These are phyloP conservation scores for Rhodotorula sp. DNA, from an alignment of 1,284 basidiomycete genomes.

Conservation along the genomic window DNA sequence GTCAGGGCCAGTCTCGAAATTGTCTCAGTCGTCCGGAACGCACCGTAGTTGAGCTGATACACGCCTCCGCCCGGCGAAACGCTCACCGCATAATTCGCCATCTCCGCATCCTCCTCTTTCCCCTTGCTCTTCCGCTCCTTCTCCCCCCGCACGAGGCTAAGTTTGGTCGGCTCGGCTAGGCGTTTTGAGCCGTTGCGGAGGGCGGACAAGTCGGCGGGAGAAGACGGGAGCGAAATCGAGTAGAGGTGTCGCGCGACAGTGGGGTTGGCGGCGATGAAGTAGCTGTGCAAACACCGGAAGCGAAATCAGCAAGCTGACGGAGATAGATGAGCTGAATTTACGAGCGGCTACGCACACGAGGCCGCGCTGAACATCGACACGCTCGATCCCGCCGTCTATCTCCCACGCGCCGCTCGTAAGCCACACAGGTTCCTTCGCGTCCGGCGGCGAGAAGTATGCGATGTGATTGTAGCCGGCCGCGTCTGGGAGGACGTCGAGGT, in stretches of 20 bases:
- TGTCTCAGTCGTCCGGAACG: not conserved
- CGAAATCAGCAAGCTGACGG: not conserved
- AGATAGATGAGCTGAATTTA: not conserved
- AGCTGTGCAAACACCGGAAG: slow-evolving; percentile 57
- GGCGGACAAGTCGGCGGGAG: slow-evolving; percentile 42
- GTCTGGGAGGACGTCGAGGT: slow-evolving; percentile 82
- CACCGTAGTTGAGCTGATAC: slow-evolving; percentile 67
- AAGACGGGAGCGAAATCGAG: slow-evolving; percentile 64
- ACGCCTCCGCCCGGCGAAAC: slow-evolving; percentile 84
- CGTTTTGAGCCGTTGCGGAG: slow-evolving; percentile 35
- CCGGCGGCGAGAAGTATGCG: slow-evolving; percentile 78
- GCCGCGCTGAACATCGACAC: slow-evolving; percentile 67
- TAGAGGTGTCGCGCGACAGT: slow-evolving; percentile 81
- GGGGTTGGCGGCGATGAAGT: slow-evolving; percentile 83
- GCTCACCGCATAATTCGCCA: slow-evolving; percentile 9
- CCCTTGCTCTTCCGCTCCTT: not conserved
- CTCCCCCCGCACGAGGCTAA: slow-evolving; percentile 61
- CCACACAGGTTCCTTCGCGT: slow-evolving; percentile 69
- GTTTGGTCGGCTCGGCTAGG: slow-evolving; percentile 56
- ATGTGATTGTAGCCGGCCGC: slow-evolving; percentile 81
- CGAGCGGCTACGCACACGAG: slow-evolving; percentile 64
- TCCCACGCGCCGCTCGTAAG: slow-evolving; percentile 89
- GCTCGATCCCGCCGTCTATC: slow-evolving; percentile 71
- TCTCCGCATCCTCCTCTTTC: not conserved
- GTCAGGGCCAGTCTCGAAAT: no score